Conservation (phyloP, 192 early-diverging fungal genomes). For the Coemansia sp. region DNA sequence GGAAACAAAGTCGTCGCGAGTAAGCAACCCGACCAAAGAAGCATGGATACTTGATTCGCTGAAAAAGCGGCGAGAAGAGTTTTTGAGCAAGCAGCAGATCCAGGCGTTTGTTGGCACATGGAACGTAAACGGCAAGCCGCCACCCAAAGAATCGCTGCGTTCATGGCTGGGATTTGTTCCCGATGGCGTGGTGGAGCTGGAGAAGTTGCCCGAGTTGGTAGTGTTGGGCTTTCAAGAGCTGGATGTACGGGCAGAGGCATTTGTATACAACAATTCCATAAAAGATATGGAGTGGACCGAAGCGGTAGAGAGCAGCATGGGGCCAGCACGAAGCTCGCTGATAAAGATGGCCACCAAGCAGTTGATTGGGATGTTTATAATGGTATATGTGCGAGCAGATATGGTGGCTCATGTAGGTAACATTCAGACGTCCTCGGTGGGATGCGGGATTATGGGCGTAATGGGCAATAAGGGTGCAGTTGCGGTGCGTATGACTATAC, state of each 20-base stretch:
- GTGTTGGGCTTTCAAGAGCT: constrained; percentile 85
- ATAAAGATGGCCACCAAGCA: constrained; percentile 74
- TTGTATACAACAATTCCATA: constrained; percentile 71
- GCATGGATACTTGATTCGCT: constrained; percentile 48
- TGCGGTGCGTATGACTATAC: constrained; percentile 69
- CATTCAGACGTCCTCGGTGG: constrained; percentile 65
- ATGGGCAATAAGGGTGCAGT: constrained; percentile 96
- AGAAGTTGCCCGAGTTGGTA: constrained; percentile 32
- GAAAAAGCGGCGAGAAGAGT: constrained; percentile 33
- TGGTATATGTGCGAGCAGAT: constrained; percentile 68
- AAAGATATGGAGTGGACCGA: constrained; percentile 82
- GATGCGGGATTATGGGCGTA: constrained; percentile 81
- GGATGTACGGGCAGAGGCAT: constrained; percentile 81
- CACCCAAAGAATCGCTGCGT: constrained; percentile 52
- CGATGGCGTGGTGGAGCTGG: constrained; percentile 15
- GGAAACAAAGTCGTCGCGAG: constrained; percentile 3
- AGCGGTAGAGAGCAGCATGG: constrained; percentile 67
- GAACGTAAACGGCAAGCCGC: constrained; percentile 81
- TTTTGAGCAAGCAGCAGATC: constrained; percentile 22
- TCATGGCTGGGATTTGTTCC: constrained; percentile 62
- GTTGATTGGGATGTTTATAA: constrained; percentile 84
- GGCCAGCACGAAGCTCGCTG: constrained; percentile 52
- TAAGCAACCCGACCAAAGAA: constrained; percentile 45
- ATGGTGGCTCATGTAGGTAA: constrained; percentile 58
- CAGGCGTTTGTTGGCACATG: constrained; percentile 80